A percentile compares a stretch with the other conserved stretches of the same genome.
These are phyloP conservation scores for Coniochaeta sp. DNA, from an alignment of 2,329 filamentous ascomycete genomes.

Conservation along the genomic window DNA sequence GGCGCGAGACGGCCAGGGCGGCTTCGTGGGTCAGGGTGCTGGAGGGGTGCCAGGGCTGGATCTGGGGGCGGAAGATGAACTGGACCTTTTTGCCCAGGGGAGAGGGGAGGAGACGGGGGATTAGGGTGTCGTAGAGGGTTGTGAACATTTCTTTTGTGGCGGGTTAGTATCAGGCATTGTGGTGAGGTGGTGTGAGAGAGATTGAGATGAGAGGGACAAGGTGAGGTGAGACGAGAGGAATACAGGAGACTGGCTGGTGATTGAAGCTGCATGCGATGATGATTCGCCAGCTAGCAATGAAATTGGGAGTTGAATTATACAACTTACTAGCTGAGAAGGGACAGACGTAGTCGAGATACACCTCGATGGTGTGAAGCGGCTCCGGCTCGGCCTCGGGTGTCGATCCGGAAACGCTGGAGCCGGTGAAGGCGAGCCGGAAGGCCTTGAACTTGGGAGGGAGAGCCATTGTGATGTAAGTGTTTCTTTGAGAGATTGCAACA, in stretches of 20 bases:
- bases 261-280: background rate
- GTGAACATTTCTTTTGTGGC: slow-evolving; percentile 54
- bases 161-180: background rate
- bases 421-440: slow-evolving; percentile 51
- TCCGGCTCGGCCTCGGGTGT: slow-evolving; percentile 28
- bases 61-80: slow-evolving; percentile 81
- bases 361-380: slow-evolving; percentile 51
- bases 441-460: slow-evolving; percentile 71
- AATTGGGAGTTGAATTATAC: background rate
- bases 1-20: slow-evolving; percentile 67
- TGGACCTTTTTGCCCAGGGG: slow-evolving; percentile 54
- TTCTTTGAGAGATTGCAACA: background rate
- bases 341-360: slow-evolving; percentile 86
- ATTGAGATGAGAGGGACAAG: background rate
- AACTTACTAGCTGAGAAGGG: slow-evolving; percentile 52
- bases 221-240: background rate
- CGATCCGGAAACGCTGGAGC: slow-evolving; percentile 21
- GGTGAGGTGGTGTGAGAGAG: background rate
- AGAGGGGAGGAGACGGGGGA: slow-evolving; percentile 55
- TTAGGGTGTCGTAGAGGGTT: slow-evolving; percentile 60
- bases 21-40: slow-evolving; percentile 78
- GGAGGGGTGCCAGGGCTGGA: slow-evolving; percentile 92
- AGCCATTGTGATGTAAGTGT: slow-evolving; percentile 45
- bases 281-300: background rate
- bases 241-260: background rate